A percentile compares a stretch with the other conserved stretches of the same genome.
Evolutionary conservation across 2,329 filamentous ascomycete species (phyloP).

Genomic region (Neofusicoccum umdonicola): DNA sequence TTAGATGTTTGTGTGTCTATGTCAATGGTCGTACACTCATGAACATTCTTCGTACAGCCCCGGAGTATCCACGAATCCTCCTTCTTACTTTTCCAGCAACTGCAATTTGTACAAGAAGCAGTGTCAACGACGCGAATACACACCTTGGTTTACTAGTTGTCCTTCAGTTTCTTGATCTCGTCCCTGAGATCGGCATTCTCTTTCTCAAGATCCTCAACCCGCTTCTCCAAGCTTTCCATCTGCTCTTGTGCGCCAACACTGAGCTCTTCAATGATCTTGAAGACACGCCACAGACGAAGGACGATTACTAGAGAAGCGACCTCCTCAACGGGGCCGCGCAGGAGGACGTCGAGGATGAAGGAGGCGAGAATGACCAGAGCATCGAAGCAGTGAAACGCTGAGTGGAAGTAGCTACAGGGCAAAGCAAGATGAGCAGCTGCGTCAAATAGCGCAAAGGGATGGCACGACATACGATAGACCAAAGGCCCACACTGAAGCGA

Average conservation of each 20-base stretch:
- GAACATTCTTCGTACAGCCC: no score
- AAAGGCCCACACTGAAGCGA: slow-evolving; percentile 60
- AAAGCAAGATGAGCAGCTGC: neutral
- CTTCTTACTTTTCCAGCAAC: no score
- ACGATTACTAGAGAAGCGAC: slow-evolving; percentile 66
- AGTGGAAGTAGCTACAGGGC: slow-evolving; percentile 30
- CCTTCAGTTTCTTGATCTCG: slow-evolving; percentile 21
- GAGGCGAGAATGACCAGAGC: slow-evolving; percentile 60
- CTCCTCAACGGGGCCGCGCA: slow-evolving; percentile 60
- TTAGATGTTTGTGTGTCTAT: no score
- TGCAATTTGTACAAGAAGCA: no score
- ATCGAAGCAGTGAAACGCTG: slow-evolving; percentile 62
- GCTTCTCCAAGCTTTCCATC: slow-evolving; percentile 56
- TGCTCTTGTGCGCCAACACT: slow-evolving; percentile 62
- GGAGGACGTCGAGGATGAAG: slow-evolving; percentile 61
- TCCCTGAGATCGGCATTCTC: slow-evolving; percentile 50
- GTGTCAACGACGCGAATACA: no score
- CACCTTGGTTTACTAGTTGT: neutral
- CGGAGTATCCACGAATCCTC: no score
- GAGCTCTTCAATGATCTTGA: slow-evolving; percentile 70
- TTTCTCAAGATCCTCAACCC: slow-evolving; percentile 52
- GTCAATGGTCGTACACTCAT: no score
- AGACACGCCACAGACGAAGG: slow-evolving; percentile 65
- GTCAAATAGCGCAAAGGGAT: slow-evolving; percentile 7
- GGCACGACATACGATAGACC: slow-evolving; percentile 51